Conservation (phyloP, 2,329 filamentous ascomycete genomes). For the Orbilia quercus region DNA sequence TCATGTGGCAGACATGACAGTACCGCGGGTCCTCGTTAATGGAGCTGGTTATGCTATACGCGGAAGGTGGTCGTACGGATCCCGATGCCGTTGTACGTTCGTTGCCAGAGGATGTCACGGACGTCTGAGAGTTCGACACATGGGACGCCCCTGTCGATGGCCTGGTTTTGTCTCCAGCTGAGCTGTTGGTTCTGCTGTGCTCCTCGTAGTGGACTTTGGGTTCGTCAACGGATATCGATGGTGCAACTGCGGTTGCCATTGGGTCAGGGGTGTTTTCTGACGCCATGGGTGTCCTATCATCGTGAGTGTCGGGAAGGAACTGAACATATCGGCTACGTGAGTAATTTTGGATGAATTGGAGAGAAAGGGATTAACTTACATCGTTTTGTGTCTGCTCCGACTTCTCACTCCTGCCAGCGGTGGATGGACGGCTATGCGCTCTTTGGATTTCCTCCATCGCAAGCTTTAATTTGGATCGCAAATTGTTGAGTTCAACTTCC, state of each 20-base stretch:
- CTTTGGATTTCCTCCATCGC: slow-evolving; percentile 45
- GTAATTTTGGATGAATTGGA: neutral
- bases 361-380: slow-evolving; percentile 10
- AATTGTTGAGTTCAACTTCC: slow-evolving; percentile 24
- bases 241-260: slow-evolving; percentile 4
- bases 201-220: slow-evolving; percentile 31
- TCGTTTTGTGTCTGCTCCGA: slow-evolving; percentile 30
- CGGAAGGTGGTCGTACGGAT: slow-evolving; percentile 42
- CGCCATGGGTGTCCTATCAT: slow-evolving; percentile 31
- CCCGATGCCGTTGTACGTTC: slow-evolving; percentile 29
- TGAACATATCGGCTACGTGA: slow-evolving; percentile 1
- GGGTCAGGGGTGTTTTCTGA: slow-evolving; percentile 19
- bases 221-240: slow-evolving; percentile 18
- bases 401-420: slow-evolving; percentile 31
- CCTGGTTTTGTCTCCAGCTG: slow-evolving; percentile 36
- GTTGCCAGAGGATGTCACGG: slow-evolving; percentile 29
- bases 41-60: slow-evolving; percentile 28
- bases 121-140: slow-evolving; percentile 42
- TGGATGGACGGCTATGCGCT: slow-evolving; percentile 45
- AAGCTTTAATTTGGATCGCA: slow-evolving; percentile 24
- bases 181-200: slow-evolving; percentile 30
- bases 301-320: slow-evolving; percentile 26
- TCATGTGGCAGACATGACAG: slow-evolving; percentile 50
- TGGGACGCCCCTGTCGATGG: slow-evolving; percentile 47
- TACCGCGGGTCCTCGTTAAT: slow-evolving; percentile 45